A percentile compares a stretch with the other conserved stretches of the same genome.
These are phyloP conservation scores for Meira miltonrushii DNA, from an alignment of 1,284 basidiomycete genomes.

Conservation along the genomic window DNA sequence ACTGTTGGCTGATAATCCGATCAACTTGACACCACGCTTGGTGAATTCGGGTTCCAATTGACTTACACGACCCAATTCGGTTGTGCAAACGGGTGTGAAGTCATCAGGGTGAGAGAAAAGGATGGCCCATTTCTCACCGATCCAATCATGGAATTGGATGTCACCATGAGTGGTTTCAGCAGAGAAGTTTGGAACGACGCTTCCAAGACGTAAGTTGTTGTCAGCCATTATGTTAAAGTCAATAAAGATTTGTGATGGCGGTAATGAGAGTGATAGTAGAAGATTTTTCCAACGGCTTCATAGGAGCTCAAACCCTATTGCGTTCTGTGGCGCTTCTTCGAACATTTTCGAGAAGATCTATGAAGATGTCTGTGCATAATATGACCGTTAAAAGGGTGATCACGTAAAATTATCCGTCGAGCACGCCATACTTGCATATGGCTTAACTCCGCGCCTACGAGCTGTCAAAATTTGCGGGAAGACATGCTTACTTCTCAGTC, in stretches of 20 bases:
- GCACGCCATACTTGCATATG: slow-evolving; percentile 4
- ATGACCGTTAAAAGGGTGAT: not conserved
- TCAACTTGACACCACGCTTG: slow-evolving; percentile 76
- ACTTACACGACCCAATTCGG: slow-evolving; percentile 92
- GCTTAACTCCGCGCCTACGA: too few relatives aligned
- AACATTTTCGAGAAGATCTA: not conserved
- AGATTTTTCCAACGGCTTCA: not conserved
- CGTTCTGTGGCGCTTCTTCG: too few relatives aligned
- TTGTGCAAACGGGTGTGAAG: slow-evolving; percentile 60
- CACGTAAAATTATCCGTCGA: not conserved
- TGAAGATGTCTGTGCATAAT: not conserved
- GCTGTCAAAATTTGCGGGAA: too few relatives aligned
- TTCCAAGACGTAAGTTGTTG: slow-evolving; percentile 41
- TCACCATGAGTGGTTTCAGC: slow-evolving; percentile 49
- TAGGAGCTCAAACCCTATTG: too few relatives aligned
- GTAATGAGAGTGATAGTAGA: not conserved
- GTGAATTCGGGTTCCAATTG: slow-evolving; percentile 77
- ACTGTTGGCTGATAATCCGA: slow-evolving; percentile 77
- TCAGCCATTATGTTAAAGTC: not conserved
- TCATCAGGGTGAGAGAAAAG: slow-evolving; percentile 67
- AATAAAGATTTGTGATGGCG: not conserved
- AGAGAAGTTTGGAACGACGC: slow-evolving; percentile 48
- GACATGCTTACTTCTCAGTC: too few relatives aligned
- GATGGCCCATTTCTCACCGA: slow-evolving; percentile 76
- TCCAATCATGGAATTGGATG: slow-evolving; percentile 78